Evolutionary conservation across 2,329 filamentous ascomycete species (phyloP).

Genomic region (Xylariaceae sp.): DNA sequence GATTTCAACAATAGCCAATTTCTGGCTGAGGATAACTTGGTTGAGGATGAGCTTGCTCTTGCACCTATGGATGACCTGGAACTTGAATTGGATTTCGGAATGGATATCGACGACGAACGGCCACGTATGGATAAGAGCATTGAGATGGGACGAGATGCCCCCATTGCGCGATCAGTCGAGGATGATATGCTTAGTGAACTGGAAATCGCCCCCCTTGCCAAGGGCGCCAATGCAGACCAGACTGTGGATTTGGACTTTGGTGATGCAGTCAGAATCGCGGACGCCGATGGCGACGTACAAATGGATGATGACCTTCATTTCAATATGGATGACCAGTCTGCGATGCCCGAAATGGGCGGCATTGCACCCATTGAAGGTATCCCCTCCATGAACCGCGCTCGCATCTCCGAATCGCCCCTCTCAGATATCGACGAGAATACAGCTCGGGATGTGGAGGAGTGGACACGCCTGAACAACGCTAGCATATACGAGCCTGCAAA

Average conservation of each 20-base stretch:
- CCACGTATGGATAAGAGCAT: conserved; percentile 59
- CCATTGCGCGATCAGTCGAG: conserved; percentile 61
- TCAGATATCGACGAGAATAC: conserved; percentile 65
- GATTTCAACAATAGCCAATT: conserved; percentile 76
- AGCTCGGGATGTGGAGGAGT: conserved; percentile 58
- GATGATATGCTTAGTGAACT: conserved; percentile 66
- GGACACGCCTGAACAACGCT: conserved; percentile 48
- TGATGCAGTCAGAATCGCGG: conserved; percentile 55
- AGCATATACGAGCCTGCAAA: conserved; percentile 60
- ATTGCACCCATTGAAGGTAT: conserved; percentile 43
- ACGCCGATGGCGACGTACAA: conserved; percentile 59
- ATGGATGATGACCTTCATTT: conserved; percentile 65
- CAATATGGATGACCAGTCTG: conserved; percentile 57
- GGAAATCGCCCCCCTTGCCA: conserved; percentile 53
- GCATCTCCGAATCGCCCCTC: conserved; percentile 66
- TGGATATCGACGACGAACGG: conserved; percentile 69
- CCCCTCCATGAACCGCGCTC: conserved; percentile 48
- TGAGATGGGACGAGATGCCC: conserved; percentile 86
- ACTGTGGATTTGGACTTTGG: conserved; percentile 52
- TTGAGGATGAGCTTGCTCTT: conserved; percentile 55
- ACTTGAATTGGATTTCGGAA: conserved; percentile 68
- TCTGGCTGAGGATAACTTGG: conserved; percentile 60
- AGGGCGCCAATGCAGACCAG: conserved; percentile 54
- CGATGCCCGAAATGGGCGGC: conserved; percentile 47
- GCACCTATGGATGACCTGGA: conserved; percentile 63